These are phyloP conservation scores for Phlebiopsis gigantea DNA, from an alignment of 768 basidiomycete species.

Conservation along the genomic window DNA sequence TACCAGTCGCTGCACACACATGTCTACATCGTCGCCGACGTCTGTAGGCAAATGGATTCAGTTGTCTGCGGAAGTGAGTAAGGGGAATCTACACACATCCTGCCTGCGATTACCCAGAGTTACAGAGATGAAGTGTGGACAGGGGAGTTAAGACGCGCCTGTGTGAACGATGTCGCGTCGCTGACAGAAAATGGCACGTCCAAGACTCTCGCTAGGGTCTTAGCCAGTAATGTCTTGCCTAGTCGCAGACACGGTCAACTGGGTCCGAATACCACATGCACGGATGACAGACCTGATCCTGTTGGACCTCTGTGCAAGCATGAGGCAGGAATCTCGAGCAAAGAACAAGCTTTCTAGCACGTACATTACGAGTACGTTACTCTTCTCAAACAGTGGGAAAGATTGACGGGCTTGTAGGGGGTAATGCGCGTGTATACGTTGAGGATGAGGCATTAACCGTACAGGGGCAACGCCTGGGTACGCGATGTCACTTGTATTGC, in stretches of 20 bases:
- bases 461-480: slow-evolving; percentile 46
- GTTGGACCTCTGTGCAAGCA: slow-evolving; percentile 66
- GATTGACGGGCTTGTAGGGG: slow-evolving; percentile 38
- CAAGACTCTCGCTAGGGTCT: slow-evolving; percentile 83
- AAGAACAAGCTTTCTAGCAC: slow-evolving; percentile 24
- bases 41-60: slow-evolving; percentile 37
- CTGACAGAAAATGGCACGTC: slow-evolving; percentile 93
- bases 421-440: slow-evolving; percentile 23
- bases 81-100: slow-evolving; percentile 49
- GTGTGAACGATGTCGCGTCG: slow-evolving; percentile 93
- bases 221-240: slow-evolving; percentile 90
- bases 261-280: too few species aligned
- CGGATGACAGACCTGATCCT: slow-evolving; percentile 72
- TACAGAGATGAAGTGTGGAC: not conserved
- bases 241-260: too few species aligned
- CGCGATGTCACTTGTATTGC: slow-evolving; percentile 19
- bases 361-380: slow-evolving; percentile 90
- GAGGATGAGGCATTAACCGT: slow-evolving; percentile 55
- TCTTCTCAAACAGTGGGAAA: slow-evolving; percentile 80
- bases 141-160: slow-evolving; percentile 39
- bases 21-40: slow-evolving; percentile 96
- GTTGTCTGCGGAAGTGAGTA: not conserved
- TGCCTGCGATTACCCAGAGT: slow-evolving; percentile 41
- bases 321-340: not conserved
- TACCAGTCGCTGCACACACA: slow-evolving; percentile 81